These are phyloP conservation scores for Trichocladium uniseriatum DNA, from an alignment of 495 filamentous ascomycete genomes.

Conservation along the genomic window DNA sequence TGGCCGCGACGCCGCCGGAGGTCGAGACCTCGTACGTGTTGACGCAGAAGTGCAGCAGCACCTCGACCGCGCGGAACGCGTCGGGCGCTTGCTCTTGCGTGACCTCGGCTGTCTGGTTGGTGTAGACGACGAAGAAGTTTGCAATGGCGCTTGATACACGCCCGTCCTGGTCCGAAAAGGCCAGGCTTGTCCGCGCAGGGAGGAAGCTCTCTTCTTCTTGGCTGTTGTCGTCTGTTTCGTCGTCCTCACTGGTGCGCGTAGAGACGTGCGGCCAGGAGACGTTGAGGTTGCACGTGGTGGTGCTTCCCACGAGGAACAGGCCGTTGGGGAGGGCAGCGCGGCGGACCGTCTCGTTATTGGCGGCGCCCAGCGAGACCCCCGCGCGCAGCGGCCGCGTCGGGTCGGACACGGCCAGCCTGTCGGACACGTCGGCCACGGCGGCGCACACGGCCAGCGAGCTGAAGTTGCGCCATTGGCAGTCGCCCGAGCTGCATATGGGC, in stretches of 20 bases:
- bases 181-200: conserved; percentile 11
- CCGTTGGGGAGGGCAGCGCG: conserved; percentile 21
- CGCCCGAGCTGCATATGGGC: conserved; percentile 34
- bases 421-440: conserved; percentile 29
- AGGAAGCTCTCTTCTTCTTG: conserved; percentile 6
- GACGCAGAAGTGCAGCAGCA: conserved; percentile 24
- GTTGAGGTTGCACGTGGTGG: conserved; percentile 18
- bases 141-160: conserved; percentile 12
- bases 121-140: conserved; percentile 22
- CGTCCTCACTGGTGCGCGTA: neutral
- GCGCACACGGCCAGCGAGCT: conserved; percentile 40
- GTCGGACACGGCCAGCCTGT: conserved; percentile 17
- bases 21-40: conserved; percentile 20
- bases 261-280: conserved; percentile 9
- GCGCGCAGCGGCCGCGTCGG: neutral
- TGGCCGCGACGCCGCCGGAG: conserved; percentile 7
- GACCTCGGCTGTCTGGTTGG: conserved; percentile 9
- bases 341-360: neutral
- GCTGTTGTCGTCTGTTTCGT: neutral
- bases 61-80: conserved; percentile 20
- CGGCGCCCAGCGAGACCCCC: neutral
- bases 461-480: conserved; percentile 37
- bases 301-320: conserved; percentile 12
- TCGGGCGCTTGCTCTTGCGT: neutral
- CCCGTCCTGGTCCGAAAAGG: conserved; percentile 13